These are phyloP conservation scores for Trichosporon ovoides DNA, from an alignment of 1,284 basidiomycete genomes.

Conservation along the genomic window DNA sequence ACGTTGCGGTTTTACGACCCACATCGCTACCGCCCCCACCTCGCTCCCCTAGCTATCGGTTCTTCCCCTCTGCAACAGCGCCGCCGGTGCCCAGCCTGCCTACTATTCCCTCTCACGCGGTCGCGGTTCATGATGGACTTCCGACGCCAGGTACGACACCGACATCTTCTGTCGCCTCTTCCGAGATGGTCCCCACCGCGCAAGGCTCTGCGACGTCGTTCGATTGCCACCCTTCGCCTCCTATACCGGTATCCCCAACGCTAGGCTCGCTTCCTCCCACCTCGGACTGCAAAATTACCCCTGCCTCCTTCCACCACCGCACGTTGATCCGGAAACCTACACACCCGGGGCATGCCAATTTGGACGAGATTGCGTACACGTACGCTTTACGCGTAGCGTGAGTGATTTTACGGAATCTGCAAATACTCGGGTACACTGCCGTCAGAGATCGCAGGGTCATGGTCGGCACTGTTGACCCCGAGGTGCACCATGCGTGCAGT, in stretches of 20 bases:
- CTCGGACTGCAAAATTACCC: neutral
- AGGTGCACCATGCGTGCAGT: too few relatives aligned
- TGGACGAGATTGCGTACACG: slow-evolving; percentile 40
- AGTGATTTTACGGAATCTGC: slow-evolving; percentile 19
- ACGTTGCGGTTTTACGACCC: neutral
- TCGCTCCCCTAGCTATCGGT: neutral
- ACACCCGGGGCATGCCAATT: slow-evolving; percentile 24
- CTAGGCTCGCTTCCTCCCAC: neutral
- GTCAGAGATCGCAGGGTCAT: too few relatives aligned
- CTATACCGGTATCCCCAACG: too few relatives aligned
- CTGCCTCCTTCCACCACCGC: neutral
- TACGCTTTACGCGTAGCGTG: slow-evolving; percentile 45
- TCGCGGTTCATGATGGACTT: neutral
- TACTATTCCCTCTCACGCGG: neutral
- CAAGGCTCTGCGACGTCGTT: neutral
- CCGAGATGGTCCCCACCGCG: neutral
- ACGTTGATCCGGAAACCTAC: neutral
- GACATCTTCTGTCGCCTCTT: neutral
- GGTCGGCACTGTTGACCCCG: too few relatives aligned
- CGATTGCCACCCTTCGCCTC: neutral
- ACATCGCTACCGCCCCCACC: neutral
- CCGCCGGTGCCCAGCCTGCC: neutral
- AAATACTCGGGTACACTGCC: too few relatives aligned
- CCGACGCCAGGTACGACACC: neutral
- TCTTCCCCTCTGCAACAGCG: neutral